Base-by-base conservation (phyloP, 495 filamentous ascomycete genomes). In the Copromyces sp. region DNA sequence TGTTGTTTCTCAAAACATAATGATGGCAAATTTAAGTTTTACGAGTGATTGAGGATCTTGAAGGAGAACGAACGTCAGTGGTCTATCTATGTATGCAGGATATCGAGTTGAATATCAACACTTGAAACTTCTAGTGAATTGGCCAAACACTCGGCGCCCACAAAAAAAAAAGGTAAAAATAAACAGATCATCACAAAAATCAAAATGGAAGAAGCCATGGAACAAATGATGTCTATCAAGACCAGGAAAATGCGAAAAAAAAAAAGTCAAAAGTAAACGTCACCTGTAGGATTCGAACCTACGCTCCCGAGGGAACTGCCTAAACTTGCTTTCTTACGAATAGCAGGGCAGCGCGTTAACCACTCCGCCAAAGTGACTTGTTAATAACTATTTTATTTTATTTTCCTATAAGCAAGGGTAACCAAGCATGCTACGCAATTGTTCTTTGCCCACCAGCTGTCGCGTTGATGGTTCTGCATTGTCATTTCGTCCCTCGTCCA, bases 221-320 rank as follows among this genome's bases (percentile, higher is more conserved):
- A 24, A 24, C 24, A 24, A 24, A 24, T 24, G 24, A 24, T 24
- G 24, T 24, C 24, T 24, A 24, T 24, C 1, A 24, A 24, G 24
- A 24, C 24, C 35, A 37, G 2, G 35, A 37, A 37, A 24, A 24
- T 24, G 1, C 11, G n/a, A n/a, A n/a, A 6, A 3, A 40, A 2
- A 40, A 40, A 40, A 9, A 40, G 39, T 8, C 39, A 41, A 41
- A n/a, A 70, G 14, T 53, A 14, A 71, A 29, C 70, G 70, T 72
- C 70, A 65, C 70, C 70, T 72, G 53, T 24, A 72, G 70, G 70
- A 72, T 72, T 72, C 70, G 47, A 72, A 72, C 70, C 70, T 68
- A 35, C 37, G 70, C 47, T 65, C 70, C 70, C 70, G 70, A 72
- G 41, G 70, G 70, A 65, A 72, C 70, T 72, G 70, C 70, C 70